Conservation (phyloP, 2,329 filamentous ascomycete genomes). For the Aspergillus unguis region DNA sequence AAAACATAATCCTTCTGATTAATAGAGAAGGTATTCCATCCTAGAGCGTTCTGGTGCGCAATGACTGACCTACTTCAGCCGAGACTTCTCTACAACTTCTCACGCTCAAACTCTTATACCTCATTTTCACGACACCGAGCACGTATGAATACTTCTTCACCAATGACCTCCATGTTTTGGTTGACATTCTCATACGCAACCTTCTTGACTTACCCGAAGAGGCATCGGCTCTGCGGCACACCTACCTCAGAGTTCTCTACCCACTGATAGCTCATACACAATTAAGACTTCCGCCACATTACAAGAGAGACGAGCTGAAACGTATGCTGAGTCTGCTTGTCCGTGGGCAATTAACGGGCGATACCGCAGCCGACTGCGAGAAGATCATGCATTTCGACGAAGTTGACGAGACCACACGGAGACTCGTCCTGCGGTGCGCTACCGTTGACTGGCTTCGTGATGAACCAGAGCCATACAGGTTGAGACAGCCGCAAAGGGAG, state of each 20-base stretch:
- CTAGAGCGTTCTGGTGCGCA: background rate
- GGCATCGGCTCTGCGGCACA: constrained; percentile 70
- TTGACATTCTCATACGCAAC: constrained; percentile 95
- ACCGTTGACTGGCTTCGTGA: constrained; percentile 47
- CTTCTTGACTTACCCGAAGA: constrained; percentile 93
- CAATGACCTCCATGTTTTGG: constrained; percentile 87
- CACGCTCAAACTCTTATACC: constrained; percentile 93
- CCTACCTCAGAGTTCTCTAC: constrained; percentile 88
- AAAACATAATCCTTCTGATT: constrained; percentile 91
- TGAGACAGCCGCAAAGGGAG: background rate
- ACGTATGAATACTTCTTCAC: constrained; percentile 99
- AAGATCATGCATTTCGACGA: constrained; percentile 49
- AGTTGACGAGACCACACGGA: constrained; percentile 48
- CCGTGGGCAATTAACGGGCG: constrained; percentile 65
- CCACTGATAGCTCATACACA: constrained; percentile 90
- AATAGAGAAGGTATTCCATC: constrained; percentile 70
- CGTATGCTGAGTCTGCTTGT: constrained; percentile 71
- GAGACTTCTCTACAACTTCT: constrained; percentile 91
- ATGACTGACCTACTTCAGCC: constrained; percentile 40
- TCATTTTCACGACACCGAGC: constrained; percentile 85
- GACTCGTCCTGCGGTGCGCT: constrained; percentile 46
- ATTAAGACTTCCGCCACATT: constrained; percentile 78
- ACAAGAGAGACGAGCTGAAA: constrained; percentile 83
- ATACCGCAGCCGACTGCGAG: constrained; percentile 42
- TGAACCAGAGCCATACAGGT: constrained; percentile 22